Base-by-base conservation (phyloP, 2,329 filamentous ascomycete genomes). In the Aspergillus latus region DNA sequence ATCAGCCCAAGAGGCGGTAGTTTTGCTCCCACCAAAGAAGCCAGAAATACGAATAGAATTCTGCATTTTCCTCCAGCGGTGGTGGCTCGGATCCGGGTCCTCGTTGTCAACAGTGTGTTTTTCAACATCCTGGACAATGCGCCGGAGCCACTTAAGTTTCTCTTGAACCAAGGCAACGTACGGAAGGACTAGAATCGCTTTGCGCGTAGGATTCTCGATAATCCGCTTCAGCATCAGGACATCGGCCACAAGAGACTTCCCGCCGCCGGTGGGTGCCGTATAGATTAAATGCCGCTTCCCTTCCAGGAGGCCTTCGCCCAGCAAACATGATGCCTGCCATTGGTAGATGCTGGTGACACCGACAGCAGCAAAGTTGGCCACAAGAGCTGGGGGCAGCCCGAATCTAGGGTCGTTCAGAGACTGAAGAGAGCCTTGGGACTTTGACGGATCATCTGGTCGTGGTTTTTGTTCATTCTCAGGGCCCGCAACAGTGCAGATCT, bases 91-190 rank as follows among this genome's bases (percentile, higher is more conserved):
- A n/a, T 71, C 68, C 7, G 36, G 26, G 68, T 73, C 46, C 65
- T 61, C 56, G 8, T 63, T 61, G 2, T 72, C 60, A 3, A 72
- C 67, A 7, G 74, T 62, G 0, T 74, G 59, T 56, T 75, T 77
- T 49, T 76, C 72, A 21, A 90, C 78, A 28, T 82, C 84, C 59
- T 86, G 78, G 3, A 89, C 85, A 15, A 89, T 76, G 48, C 80
- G 84, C 30, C 88, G 83, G 42, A 92, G 75, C 87, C 88, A 92
- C 53, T 84, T 83, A 32, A 90, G 81, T 69, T 92, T 92, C 70
- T 92, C 89, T 67, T 92, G 88, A 0, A 92, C 89, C 2, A 92
- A 80, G 15, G 89, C 88, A 61, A 92, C 88, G 71, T 90, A 92
- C 0, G 89, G 89, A 16, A 92, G 78, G 16, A 92, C 85, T 15